Evolutionary conservation across 371 early-diverging fungal genomes (phyloP), one percentile per base, ranked within the genome.

Genomic region (Actinomortierella ambigua): DNA sequence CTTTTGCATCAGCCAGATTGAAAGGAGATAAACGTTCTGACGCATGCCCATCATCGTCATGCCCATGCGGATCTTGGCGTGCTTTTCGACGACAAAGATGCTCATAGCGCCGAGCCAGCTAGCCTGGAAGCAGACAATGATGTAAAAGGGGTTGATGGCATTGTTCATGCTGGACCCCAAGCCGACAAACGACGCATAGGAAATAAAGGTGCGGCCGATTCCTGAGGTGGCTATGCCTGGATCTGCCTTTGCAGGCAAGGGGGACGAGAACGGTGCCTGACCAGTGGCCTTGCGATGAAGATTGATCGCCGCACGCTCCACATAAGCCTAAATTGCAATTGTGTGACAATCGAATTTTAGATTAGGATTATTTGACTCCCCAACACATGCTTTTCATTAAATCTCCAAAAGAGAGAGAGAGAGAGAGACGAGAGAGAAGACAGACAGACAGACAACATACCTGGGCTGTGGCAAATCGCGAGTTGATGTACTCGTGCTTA

Each of bases 251-350:
- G 62, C 27, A 7, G 77, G 77, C 15, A 80, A 50, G 11, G 81
- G 81, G 0, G 81, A 77, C 1, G 67, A 69, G 2, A 81, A 67
- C 26, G 68, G 55, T 8, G 69, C 55, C 50, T 65, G 76, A n/a
- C 55, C 55, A 48, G 54, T 62, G 28, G 68, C 67, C 29, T 65
- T 59, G 40, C 81, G 79, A 24, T 58, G 68, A 20, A 76, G 29
- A 49, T 81, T 81, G 60, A 76, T 65, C 3, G 79, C 66, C 3
- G 81, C 81, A 44, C 76, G 69, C 44, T 79, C 77, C n/a, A 81
- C 52, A 49, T 81, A 81, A 4, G 67, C 63, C 70, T 62, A 50
- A 23, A 3, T 15, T 9, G 9, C 1, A 13, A 18, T 18, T 28
- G 20, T 13, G 46, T 9, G n/a, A 7, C n/a, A 23, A 43, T 54